A percentile compares a stretch with the other conserved stretches of the same genome.
Evolutionary conservation across 2,329 filamentous ascomycete genomes (phyloP).

Genomic region (Talaromyces funiculosus): DNA sequence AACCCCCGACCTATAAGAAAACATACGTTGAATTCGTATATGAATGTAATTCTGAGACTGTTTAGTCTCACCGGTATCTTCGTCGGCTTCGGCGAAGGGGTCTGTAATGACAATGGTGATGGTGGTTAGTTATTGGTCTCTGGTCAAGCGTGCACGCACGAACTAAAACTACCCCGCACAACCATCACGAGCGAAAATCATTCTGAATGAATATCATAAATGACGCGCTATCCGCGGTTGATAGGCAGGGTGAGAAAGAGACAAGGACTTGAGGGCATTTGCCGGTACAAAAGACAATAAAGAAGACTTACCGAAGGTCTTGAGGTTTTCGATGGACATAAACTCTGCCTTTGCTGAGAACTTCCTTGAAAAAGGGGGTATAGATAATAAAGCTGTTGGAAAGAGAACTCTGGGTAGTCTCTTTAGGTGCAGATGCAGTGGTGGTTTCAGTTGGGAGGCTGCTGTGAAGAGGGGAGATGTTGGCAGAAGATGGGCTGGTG

Average conservation of each 20-base stretch:
- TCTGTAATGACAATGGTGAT: slow-evolving; percentile 52
- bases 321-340: slow-evolving; percentile 99
- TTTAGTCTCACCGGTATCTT: slow-evolving; percentile 93
- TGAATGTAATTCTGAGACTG: slow-evolving; percentile 98
- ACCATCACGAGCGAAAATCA: slow-evolving; percentile 6
- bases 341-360: slow-evolving; percentile 68
- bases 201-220: neutral
- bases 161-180: slow-evolving; percentile 34
- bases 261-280: too few relatives aligned
- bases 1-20: neutral
- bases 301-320: slow-evolving; percentile 72
- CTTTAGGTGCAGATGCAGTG: neutral
- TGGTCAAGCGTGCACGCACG: slow-evolving; percentile 15
- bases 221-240: neutral
- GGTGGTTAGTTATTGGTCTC: slow-evolving; percentile 29
- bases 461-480: slow-evolving; percentile 18
- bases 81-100: slow-evolving; percentile 99
- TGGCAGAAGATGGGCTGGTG: slow-evolving; percentile 14
- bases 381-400: slow-evolving; percentile 19
- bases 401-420: slow-evolving; percentile 25
- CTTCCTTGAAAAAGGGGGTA: slow-evolving; percentile 36
- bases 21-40: slow-evolving; percentile 98
- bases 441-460: slow-evolving; percentile 22
- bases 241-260: neutral
- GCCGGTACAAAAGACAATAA: slow-evolving; percentile 15